phyloP scores from a whole-genome alignment of 2,329 filamentous ascomycete genomes.

The Monilinia polystroma region DNA sequence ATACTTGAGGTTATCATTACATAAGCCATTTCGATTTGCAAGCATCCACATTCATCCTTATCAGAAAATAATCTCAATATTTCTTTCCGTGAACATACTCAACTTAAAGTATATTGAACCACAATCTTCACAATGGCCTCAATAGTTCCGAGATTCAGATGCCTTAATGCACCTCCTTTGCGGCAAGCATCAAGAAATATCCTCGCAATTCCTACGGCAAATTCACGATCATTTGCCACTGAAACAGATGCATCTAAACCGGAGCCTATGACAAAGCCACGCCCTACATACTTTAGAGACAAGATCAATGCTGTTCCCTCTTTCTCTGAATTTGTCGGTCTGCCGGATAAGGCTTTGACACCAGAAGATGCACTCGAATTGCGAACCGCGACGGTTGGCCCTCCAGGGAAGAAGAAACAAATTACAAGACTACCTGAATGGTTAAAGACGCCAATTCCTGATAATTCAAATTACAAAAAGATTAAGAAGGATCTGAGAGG shows the following conservation, averaged over 20 bases:
- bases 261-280: conserved; percentile 33
- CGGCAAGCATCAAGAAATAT: conserved; percentile 31
- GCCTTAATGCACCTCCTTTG: conserved; percentile 36
- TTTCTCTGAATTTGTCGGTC: conserved; percentile 57
- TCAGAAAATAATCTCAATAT: conserved; percentile 23
- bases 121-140: conserved; percentile 31
- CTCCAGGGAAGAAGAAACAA: conserved; percentile 60
- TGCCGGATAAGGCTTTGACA: conserved; percentile 47
- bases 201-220: conserved; percentile 26
- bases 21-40: conserved; percentile 10
- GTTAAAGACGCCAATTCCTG: conserved; percentile 95
- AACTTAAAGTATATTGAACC: background rate
- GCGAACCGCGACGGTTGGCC: conserved; percentile 62
- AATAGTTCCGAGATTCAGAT: conserved; percentile 34
- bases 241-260: conserved; percentile 35
- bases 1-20: background rate
- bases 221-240: conserved; percentile 36
- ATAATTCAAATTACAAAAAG: conserved; percentile 81
- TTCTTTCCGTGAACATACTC: background rate
- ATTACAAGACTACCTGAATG: conserved; percentile 81
- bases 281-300: conserved; percentile 42
- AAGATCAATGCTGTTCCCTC: conserved; percentile 48
- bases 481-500: conserved; percentile 93
- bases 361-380: conserved; percentile 58
- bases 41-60: conserved; percentile 19